Conservation (phyloP, 1,139 yeast genomes). For the Entelexis paramagnoliae region DNA sequence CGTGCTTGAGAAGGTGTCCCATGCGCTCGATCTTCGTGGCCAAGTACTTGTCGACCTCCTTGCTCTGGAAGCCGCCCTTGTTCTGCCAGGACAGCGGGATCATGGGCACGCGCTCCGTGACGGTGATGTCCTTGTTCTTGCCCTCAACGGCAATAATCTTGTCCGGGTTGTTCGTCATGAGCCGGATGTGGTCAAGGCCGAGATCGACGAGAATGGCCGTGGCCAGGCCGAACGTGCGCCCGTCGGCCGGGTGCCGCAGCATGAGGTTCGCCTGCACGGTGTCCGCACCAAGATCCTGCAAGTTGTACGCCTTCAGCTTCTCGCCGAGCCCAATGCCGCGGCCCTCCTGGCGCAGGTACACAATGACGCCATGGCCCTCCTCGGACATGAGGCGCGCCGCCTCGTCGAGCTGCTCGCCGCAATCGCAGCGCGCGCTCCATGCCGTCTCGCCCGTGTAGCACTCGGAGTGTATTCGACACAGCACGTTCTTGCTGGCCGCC, state of each 20-base stretch:
- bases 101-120: conserved; percentile 88
- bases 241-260: conserved; percentile 94
- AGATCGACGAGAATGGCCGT: conserved; percentile 84
- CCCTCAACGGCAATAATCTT: conserved; percentile 93
- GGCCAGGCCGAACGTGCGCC: conserved; percentile 82
- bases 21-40: conserved; percentile 90
- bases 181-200: conserved; percentile 59
- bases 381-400: conserved; percentile 89
- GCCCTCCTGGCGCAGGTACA: conserved; percentile 94
- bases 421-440: conserved; percentile 97
- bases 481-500: conserved; percentile 30
- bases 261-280: conserved; percentile 92
- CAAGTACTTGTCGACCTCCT: conserved; percentile 84
- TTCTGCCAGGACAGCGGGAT: conserved; percentile 84
- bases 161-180: conserved; percentile 92
- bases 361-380: conserved; percentile 85
- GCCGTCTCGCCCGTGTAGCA: conserved; percentile 99
- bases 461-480: conserved; percentile 87
- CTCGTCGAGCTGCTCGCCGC: conserved; percentile 98
- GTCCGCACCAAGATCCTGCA: conserved; percentile 97
- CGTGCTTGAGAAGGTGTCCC: conserved; percentile 71
- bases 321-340: conserved; percentile 97
- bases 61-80: conserved; percentile 60
- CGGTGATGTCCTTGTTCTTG: conserved; percentile 55
- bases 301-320: conserved; percentile 88